phyloP scores from a whole-genome alignment of 805 yeast species.

The Middelhovenomyces tepae region DNA sequence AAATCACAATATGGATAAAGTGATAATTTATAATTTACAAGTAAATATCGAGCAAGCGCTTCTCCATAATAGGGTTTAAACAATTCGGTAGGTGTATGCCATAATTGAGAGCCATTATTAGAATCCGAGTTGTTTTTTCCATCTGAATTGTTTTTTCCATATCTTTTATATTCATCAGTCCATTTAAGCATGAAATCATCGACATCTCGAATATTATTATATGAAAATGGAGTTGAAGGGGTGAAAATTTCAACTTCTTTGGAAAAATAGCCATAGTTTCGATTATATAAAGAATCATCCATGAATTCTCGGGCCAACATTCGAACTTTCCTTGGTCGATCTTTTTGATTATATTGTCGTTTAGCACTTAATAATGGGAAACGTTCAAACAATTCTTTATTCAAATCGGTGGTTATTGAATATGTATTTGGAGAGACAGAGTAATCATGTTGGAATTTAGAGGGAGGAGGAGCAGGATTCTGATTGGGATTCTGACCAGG shows the following conservation, averaged over 20 bases:
- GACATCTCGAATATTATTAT: slow-evolving; percentile 44
- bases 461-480: slow-evolving; percentile 1
- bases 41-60: slow-evolving; percentile 71
- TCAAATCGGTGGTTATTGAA: slow-evolving; percentile 26
- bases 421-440: slow-evolving; percentile 28
- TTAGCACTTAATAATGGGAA: slow-evolving; percentile 36
- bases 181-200: slow-evolving; percentile 66
- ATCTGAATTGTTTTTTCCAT: slow-evolving; percentile 27
- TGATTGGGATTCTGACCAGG: neutral
- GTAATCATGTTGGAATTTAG: slow-evolving; percentile 30
- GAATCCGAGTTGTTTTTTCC: slow-evolving; percentile 9
- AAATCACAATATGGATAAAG: slow-evolving; percentile 63
- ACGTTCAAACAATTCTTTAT: slow-evolving; percentile 32
- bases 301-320: slow-evolving; percentile 76
- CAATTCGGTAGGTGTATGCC: slow-evolving; percentile 88
- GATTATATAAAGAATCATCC: slow-evolving; percentile 77
- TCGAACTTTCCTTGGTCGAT: slow-evolving; percentile 53
- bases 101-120: slow-evolving; percentile 40
- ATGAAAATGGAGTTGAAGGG: slow-evolving; percentile 56
- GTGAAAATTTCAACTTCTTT: slow-evolving; percentile 71
- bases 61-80: slow-evolving; percentile 79
- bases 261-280: slow-evolving; percentile 73
- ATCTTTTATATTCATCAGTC: slow-evolving; percentile 51
- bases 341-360: slow-evolving; percentile 28
- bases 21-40: slow-evolving; percentile 61